phyloP scores from a whole-genome alignment of 2,329 filamentous ascomycete species.

The Trichoderma hamatum region DNA sequence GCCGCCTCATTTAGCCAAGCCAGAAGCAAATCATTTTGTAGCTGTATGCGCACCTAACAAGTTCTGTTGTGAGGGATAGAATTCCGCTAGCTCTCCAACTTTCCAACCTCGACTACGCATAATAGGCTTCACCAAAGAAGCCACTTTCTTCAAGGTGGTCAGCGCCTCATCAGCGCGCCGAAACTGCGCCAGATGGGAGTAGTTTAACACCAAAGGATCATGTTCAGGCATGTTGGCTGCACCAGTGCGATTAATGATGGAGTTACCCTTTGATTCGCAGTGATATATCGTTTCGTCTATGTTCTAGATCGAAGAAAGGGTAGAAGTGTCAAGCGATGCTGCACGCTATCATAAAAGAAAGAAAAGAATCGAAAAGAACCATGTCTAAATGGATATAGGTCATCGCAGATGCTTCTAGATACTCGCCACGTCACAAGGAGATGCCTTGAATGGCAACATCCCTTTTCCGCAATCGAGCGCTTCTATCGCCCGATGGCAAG shows the following conservation, averaged over 20 bases:
- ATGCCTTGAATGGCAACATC: slow-evolving; percentile 13
- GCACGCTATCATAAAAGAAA: not conserved
- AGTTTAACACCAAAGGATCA: slow-evolving; percentile 52
- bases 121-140: slow-evolving; percentile 89
- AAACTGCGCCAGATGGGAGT: slow-evolving; percentile 52
- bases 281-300: not conserved
- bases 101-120: slow-evolving; percentile 87
- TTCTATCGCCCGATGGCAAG: not conserved
- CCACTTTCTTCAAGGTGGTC: slow-evolving; percentile 73
- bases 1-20: too few species aligned
- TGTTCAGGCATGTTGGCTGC: slow-evolving; percentile 29
- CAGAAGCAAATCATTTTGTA: slow-evolving; percentile 30
- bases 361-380: not conserved
- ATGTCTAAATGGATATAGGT: slow-evolving; percentile 1
- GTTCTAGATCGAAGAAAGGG: not conserved
- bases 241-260: not conserved
- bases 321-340: not conserved
- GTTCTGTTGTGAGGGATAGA: slow-evolving; percentile 74
- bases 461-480: not conserved
- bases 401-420: not conserved
- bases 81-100: slow-evolving; percentile 79
- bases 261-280: not conserved
- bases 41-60: slow-evolving; percentile 61
- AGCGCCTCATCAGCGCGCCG: slow-evolving; percentile 55
- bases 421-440: slow-evolving; percentile 23